Evolutionary conservation across 108 stramenopile genomes (phyloP).

Genomic region (Aurantiochytrium sp.): DNA sequence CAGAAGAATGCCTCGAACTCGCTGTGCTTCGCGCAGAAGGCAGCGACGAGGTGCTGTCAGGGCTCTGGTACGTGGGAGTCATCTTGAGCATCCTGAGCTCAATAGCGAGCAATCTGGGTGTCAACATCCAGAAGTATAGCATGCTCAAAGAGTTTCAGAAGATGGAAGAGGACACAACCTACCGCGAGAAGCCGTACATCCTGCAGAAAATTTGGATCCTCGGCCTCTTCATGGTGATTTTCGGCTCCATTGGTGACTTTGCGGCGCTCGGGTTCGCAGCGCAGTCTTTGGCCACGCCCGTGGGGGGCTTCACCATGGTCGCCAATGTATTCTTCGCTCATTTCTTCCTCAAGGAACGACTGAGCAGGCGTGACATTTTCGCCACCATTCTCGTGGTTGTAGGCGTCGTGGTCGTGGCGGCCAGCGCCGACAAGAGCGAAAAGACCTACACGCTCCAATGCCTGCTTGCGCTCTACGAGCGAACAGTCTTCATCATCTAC

Average conservation of each 20-base stretch:
- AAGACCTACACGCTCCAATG: constrained; percentile 7
- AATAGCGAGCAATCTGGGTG: background rate
- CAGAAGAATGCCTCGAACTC: background rate
- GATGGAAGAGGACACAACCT: background rate
- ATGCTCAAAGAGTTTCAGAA: constrained; percentile 10
- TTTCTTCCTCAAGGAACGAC: constrained; percentile 28
- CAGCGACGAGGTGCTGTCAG: background rate
- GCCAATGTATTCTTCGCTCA: constrained; percentile 35
- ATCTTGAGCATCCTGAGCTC: background rate
- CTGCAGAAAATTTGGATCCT: constrained; percentile 10
- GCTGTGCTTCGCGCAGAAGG: background rate
- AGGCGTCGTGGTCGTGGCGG: background rate
- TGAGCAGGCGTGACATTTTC: background rate
- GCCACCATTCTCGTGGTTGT: constrained; percentile 30
- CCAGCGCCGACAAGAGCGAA: constrained; percentile 4
- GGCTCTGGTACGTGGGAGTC: constrained; percentile 10
- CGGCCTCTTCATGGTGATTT: background rate
- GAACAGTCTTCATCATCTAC: constrained; percentile 18
- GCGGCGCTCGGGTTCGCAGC: constrained; percentile 34
- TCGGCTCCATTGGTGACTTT: constrained; percentile 31
- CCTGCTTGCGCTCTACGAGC: background rate
- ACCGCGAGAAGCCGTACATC: constrained; percentile 7
- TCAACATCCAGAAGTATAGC: constrained; percentile 15
- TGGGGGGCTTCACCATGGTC: constrained; percentile 36
- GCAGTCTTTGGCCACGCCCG: constrained; percentile 31